These are phyloP conservation scores for Volvox carteri DNA, from an alignment of 163 green algal genomes.

Conservation along the genomic window DNA sequence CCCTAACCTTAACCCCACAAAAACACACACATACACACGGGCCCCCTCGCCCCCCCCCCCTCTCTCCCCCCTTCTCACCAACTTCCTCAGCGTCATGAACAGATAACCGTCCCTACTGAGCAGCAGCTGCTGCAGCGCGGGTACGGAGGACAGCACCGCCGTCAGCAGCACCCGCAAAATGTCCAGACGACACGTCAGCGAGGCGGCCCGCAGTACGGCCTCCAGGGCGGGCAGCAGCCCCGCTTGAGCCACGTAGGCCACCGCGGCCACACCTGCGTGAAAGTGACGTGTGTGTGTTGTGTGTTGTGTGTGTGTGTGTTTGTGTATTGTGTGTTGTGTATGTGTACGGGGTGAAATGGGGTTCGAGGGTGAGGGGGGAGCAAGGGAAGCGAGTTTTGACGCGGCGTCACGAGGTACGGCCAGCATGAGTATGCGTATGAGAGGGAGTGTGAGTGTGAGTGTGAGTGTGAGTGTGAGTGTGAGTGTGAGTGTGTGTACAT, in stretches of 20 bases:
- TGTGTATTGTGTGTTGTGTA: neutral
- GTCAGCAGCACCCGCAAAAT: constrained; percentile 39
- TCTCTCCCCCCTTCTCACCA: neutral
- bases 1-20: no score
- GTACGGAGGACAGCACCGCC: neutral
- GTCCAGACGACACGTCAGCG: constrained; percentile 29
- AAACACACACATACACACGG: neutral
- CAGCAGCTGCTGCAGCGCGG: constrained; percentile 39
- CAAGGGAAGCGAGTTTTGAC: neutral
- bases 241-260: constrained; percentile 1
- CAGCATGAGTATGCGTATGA: neutral
- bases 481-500: neutral
- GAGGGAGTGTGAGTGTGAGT: neutral
- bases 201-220: constrained; percentile 28
- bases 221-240: constrained; percentile 42
- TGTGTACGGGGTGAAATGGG: neutral
- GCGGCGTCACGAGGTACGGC: neutral
- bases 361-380: neutral
- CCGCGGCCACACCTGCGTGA: neutral
- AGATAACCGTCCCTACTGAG: constrained; percentile 32
- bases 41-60: neutral
- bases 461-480: neutral
- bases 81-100: constrained; percentile 49
- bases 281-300: neutral
- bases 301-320: neutral